Evolutionary conservation across 805 yeast species (phyloP), one percentile per base, ranked within the genome.

Genomic region (Pichia exigua): DNA sequence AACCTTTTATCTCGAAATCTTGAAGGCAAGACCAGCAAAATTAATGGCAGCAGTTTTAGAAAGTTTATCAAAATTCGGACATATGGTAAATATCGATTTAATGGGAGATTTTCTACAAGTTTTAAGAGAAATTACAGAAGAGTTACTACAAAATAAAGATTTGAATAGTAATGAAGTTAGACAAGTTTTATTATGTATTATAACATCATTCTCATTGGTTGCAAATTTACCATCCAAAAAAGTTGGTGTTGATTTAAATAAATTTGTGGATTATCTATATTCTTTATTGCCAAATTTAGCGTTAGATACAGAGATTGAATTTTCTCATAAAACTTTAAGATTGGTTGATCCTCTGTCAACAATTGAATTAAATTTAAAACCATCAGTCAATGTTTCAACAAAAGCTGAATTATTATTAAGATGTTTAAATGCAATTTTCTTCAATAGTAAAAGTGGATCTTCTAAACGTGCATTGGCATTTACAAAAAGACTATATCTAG

Each of bases 31-130:
- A 44, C 78, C 82, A 20, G 77, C 81, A 40, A 76, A 78, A 20
- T 71, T 94, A 49, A 82, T 89, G 74, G 96, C 95, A 9, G 76
- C 92, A 0, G 95, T 92, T 0, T 73, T 94, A 50, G 98, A 94
- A 70, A 98, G 98, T 3, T 70, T 94, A 51, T 87, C 97, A 1
- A 81, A 81, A 62, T 90, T 84, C 64, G 96, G 98, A 2, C 94
- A 85, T 61, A 83, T 91, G 82, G 90, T 95, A 24, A 94, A 94
- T 64, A 81, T 92, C 52, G 98, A 94, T 58, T 73, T 94, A 44
- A 76, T 94, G 59, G 98, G 98, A 26, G 99, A 94, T 65, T 82
- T 94, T 68, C 73, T 94, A 48, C 95, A 85, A 64, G 96, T 91
- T 9, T 75, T 94, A 66, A 76, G 91, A 58, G 98, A 94, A 66